These are phyloP conservation scores for Phylloporus rhodoxanthus DNA, from an alignment of 768 basidiomycete species.

Conservation along the genomic window DNA sequence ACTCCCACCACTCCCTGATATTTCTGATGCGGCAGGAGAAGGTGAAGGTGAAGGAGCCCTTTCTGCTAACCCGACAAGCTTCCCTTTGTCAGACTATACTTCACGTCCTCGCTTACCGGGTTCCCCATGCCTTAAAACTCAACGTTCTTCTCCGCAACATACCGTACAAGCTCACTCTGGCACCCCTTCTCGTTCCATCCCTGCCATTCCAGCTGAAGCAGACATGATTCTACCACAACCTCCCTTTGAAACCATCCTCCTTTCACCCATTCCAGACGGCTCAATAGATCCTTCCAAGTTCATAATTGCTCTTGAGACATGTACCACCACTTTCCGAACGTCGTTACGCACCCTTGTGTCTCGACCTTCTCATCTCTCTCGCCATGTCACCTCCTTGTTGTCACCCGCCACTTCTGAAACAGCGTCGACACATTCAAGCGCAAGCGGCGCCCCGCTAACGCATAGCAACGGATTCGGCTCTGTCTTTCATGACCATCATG, in stretches of 20 bases:
- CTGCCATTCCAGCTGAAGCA: constrained; percentile 43
- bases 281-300: constrained; percentile 52
- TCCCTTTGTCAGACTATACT: constrained; percentile 21
- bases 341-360: constrained; percentile 63
- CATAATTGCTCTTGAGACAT: constrained; percentile 71
- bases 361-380: constrained; percentile 60
- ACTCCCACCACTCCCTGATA: constrained; percentile 44
- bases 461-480: constrained; percentile 37
- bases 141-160: constrained; percentile 35
- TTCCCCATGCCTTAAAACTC: constrained; percentile 23
- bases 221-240: constrained; percentile 42
- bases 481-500: constrained; percentile 57
- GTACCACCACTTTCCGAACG: constrained; percentile 58
- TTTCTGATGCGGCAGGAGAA: not conserved
- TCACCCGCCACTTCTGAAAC: constrained; percentile 39
- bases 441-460: constrained; percentile 32
- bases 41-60: not conserved
- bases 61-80: constrained; percentile 17
- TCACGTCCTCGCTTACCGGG: constrained; percentile 31
- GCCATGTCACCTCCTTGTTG: constrained; percentile 47
- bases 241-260: constrained; percentile 60
- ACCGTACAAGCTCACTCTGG: constrained; percentile 17
- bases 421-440: constrained; percentile 51
- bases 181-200: constrained; percentile 42
- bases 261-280: constrained; percentile 50